A percentile compares a stretch with the other conserved stretches of the same genome.
phyloP scores from a whole-genome alignment of 768 basidiomycete species.

The Serendipita sp. region DNA sequence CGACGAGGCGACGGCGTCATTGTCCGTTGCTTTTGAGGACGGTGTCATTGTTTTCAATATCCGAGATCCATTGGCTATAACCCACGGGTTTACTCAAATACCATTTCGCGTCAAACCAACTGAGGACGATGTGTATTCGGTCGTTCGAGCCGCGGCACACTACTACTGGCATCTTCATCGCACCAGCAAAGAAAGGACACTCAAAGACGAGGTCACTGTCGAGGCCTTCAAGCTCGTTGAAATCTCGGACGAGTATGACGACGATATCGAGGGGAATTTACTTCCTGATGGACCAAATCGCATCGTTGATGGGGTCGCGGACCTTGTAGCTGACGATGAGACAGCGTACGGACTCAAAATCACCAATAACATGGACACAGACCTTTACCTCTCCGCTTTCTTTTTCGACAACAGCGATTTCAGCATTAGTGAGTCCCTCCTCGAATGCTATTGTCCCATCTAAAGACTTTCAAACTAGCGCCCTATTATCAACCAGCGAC shows the following conservation, averaged over 20 bases:
- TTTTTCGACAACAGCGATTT: slow-evolving; percentile 19
- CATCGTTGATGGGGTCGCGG: slow-evolving; percentile 10
- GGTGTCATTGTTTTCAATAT: slow-evolving; percentile 28
- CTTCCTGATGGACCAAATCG: slow-evolving; percentile 5
- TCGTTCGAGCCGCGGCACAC: slow-evolving; percentile 40
- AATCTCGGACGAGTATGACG: too few species aligned
- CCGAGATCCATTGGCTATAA: slow-evolving; percentile 26
- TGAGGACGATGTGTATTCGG: slow-evolving; percentile 18
- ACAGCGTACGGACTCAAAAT: slow-evolving; percentile 14
- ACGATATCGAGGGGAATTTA: background rate
- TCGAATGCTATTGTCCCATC: background rate
- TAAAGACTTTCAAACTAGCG: background rate
- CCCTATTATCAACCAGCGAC: slow-evolving; percentile 4
- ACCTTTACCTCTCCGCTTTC: slow-evolving; percentile 15
- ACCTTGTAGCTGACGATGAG: slow-evolving; percentile 13
- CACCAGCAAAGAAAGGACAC: slow-evolving; percentile 23
- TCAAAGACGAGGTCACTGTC: background rate
- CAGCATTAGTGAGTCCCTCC: slow-evolving; percentile 13
- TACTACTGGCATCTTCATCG: slow-evolving; percentile 44
- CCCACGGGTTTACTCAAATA: slow-evolving; percentile 19
- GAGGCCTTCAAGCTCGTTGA: background rate
- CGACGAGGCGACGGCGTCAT: slow-evolving; percentile 29
- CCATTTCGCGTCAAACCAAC: slow-evolving; percentile 20
- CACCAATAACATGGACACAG: slow-evolving; percentile 13
- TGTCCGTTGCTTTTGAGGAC: slow-evolving; percentile 30